Base-by-base conservation (phyloP, 1,284 basidiomycete genomes). In the Pyrrhoderma lamaoense region DNA sequence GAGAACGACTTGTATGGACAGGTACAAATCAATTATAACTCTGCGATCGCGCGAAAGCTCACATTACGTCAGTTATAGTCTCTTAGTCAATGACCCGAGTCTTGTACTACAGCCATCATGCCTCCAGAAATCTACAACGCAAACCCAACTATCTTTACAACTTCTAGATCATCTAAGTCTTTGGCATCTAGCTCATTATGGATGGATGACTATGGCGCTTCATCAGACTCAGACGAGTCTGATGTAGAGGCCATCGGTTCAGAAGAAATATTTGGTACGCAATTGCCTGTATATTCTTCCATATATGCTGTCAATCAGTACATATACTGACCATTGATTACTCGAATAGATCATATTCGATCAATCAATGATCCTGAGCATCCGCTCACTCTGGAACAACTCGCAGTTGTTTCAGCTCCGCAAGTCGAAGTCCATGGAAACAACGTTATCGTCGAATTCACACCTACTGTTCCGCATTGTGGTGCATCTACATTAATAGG, bases 401-500 rank as follows among this genome's bases (percentile, higher is more conserved):
- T 99, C 11, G 87, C 91, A 16, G 95, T 99, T 23, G 94, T 99
- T 36, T 94, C 92, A 42, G 80, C 84, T 3, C 80, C 88, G 11
- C 94, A 99, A 62, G 87, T 98, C 55, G 75, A 75, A 34, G 77
- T 98, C 37, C 71, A 73, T 3, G 66, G 78, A 21, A 89, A 92
- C 61, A 78, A 81, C 40, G 76, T 99, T 31, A 73, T 82, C 25
- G 84, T 97, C 54, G 90, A 93, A 63, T 93, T 96, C 61, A 98
- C 95, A 4, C 96, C 96, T 1, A 99, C 95, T 0, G 94, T 97
- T 23, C 96, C 96, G 3, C 95, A 99, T 64, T 99, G 95, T 62
- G 92, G 91, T 45, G 94, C 96, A 91, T 95, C 93, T 2, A 98
- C 94, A 1, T 73, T 99, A 43, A 99, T 99, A 52, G 96, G 93